A percentile compares a stretch with the other conserved stretches of the same genome.
Conservation (phyloP, 352 stramenopile genomes). For the Phytophthora pinifolia region DNA sequence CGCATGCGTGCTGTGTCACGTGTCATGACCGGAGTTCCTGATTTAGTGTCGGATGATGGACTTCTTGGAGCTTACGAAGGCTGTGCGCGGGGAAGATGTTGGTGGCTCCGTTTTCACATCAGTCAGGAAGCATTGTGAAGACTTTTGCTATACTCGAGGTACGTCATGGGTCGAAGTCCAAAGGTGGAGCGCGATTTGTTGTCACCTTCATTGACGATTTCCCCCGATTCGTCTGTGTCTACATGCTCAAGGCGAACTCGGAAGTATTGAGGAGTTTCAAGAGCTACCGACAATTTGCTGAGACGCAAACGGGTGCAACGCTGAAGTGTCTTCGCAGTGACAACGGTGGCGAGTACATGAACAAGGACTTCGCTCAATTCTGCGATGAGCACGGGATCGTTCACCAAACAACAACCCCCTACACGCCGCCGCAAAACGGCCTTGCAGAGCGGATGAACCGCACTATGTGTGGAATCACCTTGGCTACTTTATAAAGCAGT, state of each 20-base stretch:
- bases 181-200: constrained; percentile 2
- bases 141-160: too few species aligned
- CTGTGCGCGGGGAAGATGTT: too few species aligned
- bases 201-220: constrained; percentile 29
- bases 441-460: constrained; percentile 22
- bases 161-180: constrained; percentile 13
- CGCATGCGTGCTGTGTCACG: too few species aligned
- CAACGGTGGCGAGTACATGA: constrained; percentile 24
- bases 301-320: not conserved
- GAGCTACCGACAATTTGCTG: constrained; percentile 5
- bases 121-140: too few species aligned
- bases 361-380: constrained; percentile 2
- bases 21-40: too few species aligned
- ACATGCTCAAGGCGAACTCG: constrained; percentile 28
- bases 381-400: constrained; percentile 7
- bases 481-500: constrained; percentile 19
- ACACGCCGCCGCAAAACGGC: constrained; percentile 15
- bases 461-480: constrained; percentile 13
- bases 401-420: constrained; percentile 21
- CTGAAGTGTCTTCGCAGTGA: constrained; percentile 21
- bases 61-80: too few species aligned
- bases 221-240: constrained; percentile 18
- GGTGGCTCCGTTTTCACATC: too few species aligned
- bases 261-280: constrained; percentile 19
- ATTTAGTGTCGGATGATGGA: too few species aligned